These are phyloP conservation scores for Podila clonocystis DNA, from an alignment of 192 early-diverging fungal genomes.

Conservation along the genomic window DNA sequence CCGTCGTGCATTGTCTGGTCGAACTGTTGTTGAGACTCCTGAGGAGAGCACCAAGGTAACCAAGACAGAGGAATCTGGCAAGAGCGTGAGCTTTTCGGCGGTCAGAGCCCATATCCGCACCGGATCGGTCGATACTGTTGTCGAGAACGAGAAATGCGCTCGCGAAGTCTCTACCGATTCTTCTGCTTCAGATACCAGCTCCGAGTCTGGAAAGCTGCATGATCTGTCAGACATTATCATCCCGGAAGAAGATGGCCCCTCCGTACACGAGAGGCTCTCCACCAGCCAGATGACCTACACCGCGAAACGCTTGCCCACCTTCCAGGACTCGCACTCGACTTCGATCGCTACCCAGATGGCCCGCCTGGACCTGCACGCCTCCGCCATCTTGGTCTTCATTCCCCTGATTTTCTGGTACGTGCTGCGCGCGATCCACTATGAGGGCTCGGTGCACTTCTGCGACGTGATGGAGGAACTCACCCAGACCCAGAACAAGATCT, in stretches of 20 bases:
- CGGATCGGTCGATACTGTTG: slow-evolving; percentile 1
- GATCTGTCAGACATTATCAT: background rate
- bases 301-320: slow-evolving; percentile 31
- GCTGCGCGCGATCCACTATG: slow-evolving; percentile 36
- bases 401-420: slow-evolving; percentile 27
- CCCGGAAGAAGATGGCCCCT: background rate
- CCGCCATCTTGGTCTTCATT: slow-evolving; percentile 22
- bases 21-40: slow-evolving; percentile 9
- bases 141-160: background rate
- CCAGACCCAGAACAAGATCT: slow-evolving; percentile 25
- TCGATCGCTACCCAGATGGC: slow-evolving; percentile 11
- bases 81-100: background rate
- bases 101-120: background rate
- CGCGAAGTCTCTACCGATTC: background rate
- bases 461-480: slow-evolving; percentile 24
- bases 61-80: background rate
- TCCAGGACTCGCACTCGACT: slow-evolving; percentile 30
- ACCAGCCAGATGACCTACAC: slow-evolving; percentile 25
- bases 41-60: background rate
- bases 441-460: slow-evolving; percentile 25
- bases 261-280: background rate
- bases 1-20: slow-evolving; percentile 37
- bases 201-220: no score
- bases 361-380: slow-evolving; percentile 10
- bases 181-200: no score